phyloP scores from a whole-genome alignment of 2,329 filamentous ascomycete genomes.

The Monosporascus cannonballus region DNA sequence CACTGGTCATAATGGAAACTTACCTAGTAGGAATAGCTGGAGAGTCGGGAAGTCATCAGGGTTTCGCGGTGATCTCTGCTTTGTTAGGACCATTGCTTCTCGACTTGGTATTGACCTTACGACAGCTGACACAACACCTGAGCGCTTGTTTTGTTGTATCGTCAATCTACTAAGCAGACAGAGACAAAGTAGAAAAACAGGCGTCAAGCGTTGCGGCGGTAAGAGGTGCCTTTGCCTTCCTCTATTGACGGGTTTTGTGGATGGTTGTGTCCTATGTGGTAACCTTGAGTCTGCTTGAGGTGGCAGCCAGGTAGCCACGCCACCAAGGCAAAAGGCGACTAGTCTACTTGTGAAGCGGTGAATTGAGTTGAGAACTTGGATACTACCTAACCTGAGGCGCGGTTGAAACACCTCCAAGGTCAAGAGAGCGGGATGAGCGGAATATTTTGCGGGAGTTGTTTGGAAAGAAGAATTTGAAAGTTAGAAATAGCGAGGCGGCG shows the following conservation, averaged over 20 bases:
- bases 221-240: constrained; percentile 11
- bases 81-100: constrained; percentile 47
- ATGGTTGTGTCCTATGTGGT: neutral
- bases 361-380: neutral
- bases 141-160: constrained; percentile 7
- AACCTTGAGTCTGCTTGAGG: neutral
- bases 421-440: neutral
- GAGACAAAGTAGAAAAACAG: constrained; percentile 11
- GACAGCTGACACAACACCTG: constrained; percentile 35
- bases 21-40: constrained; percentile 82
- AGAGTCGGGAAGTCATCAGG: constrained; percentile 71
- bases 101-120: constrained; percentile 36
- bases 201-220: constrained; percentile 14
- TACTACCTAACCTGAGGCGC: neutral
- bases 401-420: neutral
- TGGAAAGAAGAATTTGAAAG: neutral
- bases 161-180: constrained; percentile 4
- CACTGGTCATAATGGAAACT: constrained; percentile 23
- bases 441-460: neutral
- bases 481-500: neutral
- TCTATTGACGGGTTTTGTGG: neutral
- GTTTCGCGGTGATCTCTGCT: constrained; percentile 47
- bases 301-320: neutral
- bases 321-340: neutral
- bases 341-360: neutral